Evolutionary conservation across 352 stramenopile species (phyloP), one percentile per base, ranked within the genome.

Genomic region (Thalassiosira mediterranea): DNA sequence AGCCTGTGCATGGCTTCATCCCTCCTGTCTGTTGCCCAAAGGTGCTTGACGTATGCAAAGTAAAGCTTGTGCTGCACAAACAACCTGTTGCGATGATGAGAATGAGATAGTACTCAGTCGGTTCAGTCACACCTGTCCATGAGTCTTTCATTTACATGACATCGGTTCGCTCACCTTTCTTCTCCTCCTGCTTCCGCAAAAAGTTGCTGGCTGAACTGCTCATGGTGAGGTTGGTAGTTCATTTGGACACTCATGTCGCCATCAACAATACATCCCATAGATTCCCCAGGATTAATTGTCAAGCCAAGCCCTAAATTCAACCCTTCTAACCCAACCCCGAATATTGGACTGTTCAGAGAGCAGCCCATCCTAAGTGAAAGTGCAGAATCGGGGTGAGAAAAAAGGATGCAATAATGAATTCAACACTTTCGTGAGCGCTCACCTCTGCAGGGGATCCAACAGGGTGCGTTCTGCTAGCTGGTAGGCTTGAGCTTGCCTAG

Each of bases 1-100:
- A 98, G 79, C 32, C 97, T 88, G 10, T 86, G 72, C 7, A 98
- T 88, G 5, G 95, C 95, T 82, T 97, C 93, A 40, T 92, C 72
- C 52, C 73, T 81, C 71, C 94, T 94, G 23, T 97, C 94, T 26
- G 95, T 94, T 21, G 92, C 88, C 95, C 95, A 98, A 3, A 97
- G 76, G 61, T 98, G 96, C 78, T 98, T 98, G 26, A 98, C 76
- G 79, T 96, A 98, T 31, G 95, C 96, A 81, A 98, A 98, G 32
- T 95, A 96, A 11, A 97, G 89, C 19, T 94, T 91, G 49, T 97
- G 94, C 63, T 98, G 95, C 26, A 96, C 95, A 28, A 82, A 80
- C 11, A 93, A 63, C 51, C 81, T 91, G 21, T 53, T 29, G 44
- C 15, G 15, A 23, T 29, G 31, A 40, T 34, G 40, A 48, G 23